These are phyloP conservation scores for Massarina eburnea DNA, from an alignment of 2,329 filamentous ascomycete species.

Conservation along the genomic window DNA sequence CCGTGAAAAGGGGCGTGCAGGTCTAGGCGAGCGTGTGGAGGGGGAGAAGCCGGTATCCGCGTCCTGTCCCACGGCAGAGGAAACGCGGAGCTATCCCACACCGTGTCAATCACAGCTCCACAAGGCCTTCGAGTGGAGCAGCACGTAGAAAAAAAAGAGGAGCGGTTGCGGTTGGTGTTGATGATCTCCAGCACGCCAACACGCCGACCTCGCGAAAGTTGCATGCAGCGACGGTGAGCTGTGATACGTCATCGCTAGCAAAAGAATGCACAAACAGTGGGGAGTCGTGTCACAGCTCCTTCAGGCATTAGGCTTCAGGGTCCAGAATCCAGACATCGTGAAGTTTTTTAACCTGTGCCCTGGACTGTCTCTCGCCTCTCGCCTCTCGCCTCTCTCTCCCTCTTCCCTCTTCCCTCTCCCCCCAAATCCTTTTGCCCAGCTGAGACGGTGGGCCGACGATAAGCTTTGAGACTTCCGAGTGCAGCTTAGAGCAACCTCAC, in stretches of 20 bases:
- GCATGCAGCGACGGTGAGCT: constrained; percentile 18
- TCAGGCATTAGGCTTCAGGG: no score
- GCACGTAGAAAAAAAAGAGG: constrained; percentile 22
- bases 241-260: constrained; percentile 27
- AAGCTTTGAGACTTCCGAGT: neutral
- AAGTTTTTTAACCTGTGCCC: neutral
- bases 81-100: no score
- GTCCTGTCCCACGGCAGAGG: neutral
- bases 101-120: constrained; percentile 11
- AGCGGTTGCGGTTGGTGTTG: constrained; percentile 8
- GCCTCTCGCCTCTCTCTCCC: neutral
- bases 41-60: no score
- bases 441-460: constrained; percentile 8
- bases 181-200: neutral
- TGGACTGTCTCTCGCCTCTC: neutral
- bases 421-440: constrained; percentile 5
- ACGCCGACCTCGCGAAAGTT: constrained; percentile 21
- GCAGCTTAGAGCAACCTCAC: neutral
- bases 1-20: no score
- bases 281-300: constrained; percentile 17
- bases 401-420: neutral
- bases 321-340: constrained; percentile 15
- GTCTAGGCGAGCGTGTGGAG: no score
- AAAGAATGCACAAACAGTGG: constrained; percentile 20
- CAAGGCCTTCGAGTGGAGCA: constrained; percentile 22